A percentile compares a stretch with the other conserved stretches of the same genome.
phyloP scores from a whole-genome alignment of 2,329 filamentous ascomycete species.

The Colletotrichum sp. region DNA sequence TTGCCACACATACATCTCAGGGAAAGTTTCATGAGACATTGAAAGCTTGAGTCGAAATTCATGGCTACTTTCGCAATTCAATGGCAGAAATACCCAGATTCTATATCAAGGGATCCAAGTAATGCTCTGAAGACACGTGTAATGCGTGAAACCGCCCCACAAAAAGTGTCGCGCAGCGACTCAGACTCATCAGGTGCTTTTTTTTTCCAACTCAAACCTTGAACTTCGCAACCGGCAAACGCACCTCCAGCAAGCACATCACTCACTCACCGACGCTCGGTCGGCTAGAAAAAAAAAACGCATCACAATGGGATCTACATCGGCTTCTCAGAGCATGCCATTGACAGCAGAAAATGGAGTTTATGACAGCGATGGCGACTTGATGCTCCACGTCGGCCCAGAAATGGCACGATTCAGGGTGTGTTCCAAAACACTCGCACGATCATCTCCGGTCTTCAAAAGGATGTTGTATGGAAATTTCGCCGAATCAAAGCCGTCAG shows the following conservation, averaged over 20 bases:
- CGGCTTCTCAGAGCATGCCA: not conserved
- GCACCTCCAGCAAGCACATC: not conserved
- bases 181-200: not conserved
- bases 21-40: not conserved
- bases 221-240: not conserved
- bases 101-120: not conserved
- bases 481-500: slow-evolving; percentile 20
- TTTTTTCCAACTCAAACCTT: not conserved
- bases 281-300: not conserved
- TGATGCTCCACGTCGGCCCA: not conserved
- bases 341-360: not conserved
- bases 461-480: slow-evolving; percentile 32
- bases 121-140: not conserved
- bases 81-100: not conserved
- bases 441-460: slow-evolving; percentile 31
- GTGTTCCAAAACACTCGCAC: slow-evolving; percentile 30
- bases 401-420: slow-evolving; percentile 20
- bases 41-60: fast-evolving
- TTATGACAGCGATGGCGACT: not conserved
- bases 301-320: not conserved
- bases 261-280: fast-evolving
- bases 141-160: not conserved
- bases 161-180: not conserved
- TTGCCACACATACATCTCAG: not conserved
- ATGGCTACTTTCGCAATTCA: not conserved